A percentile compares a stretch with the other conserved stretches of the same genome.
phyloP scores from a whole-genome alignment of 2,329 filamentous ascomycete genomes.

The Massarina eburnea region DNA sequence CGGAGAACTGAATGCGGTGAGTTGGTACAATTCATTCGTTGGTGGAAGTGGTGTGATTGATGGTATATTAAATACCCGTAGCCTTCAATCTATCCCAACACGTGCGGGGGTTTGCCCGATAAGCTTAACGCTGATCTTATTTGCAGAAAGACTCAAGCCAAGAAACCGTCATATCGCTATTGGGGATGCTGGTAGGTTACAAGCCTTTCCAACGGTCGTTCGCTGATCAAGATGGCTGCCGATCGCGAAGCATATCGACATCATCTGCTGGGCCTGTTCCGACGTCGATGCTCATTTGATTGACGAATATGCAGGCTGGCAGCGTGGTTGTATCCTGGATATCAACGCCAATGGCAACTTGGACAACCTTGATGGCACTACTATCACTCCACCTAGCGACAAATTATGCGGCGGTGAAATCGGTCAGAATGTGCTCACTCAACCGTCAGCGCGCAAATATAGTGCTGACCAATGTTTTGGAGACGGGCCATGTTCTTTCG shows the following conservation, averaged over 20 bases:
- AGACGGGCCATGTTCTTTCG: constrained; percentile 53
- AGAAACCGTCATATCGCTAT: constrained; percentile 85
- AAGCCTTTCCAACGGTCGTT: constrained; percentile 10
- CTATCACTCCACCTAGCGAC: constrained; percentile 76
- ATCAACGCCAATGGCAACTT: constrained; percentile 70
- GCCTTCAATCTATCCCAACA: constrained; percentile 12
- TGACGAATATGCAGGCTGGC: constrained; percentile 56
- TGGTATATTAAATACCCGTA: constrained; percentile 14
- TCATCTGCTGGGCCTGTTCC: constrained; percentile 1
- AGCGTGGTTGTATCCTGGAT: constrained; percentile 78
- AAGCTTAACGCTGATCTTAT: constrained; percentile 18
- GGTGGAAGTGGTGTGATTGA: constrained; percentile 13
- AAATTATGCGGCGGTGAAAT: constrained; percentile 82
- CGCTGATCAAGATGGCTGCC: background rate
- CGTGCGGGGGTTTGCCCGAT: constrained; percentile 17
- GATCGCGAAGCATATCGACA: background rate
- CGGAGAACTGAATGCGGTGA: constrained; percentile 83
- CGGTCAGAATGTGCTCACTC: constrained; percentile 79
- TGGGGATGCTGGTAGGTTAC: constrained; percentile 73
- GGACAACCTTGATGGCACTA: constrained; percentile 70
- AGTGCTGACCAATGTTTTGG: constrained; percentile 60
- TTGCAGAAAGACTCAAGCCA: constrained; percentile 82
- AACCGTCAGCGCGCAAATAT: constrained; percentile 87
- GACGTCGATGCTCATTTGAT: constrained; percentile 13
- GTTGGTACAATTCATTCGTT: constrained; percentile 26